phyloP scores from a whole-genome alignment of 257 asterid species.

The Verbascum thapsus region DNA sequence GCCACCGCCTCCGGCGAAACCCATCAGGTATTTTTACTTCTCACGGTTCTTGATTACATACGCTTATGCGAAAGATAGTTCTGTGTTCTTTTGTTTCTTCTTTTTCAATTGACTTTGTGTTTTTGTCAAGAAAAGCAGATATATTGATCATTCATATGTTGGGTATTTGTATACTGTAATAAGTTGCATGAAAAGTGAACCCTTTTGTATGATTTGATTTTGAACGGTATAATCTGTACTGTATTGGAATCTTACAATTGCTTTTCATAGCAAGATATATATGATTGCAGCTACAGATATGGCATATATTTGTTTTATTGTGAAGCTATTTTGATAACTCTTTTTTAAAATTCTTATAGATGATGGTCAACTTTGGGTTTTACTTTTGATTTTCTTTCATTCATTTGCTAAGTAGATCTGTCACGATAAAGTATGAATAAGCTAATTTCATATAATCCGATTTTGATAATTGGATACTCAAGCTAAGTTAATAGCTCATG shows the following conservation, averaged over 20 bases:
- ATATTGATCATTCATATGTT: not conserved
- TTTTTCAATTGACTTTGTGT: not conserved
- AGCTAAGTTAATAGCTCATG: not conserved
- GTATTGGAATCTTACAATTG: constrained; percentile 9
- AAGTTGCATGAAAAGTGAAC: too few relatives aligned
- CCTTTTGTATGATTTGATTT: not conserved
- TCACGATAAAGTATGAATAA: not conserved
- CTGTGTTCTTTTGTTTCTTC: too few relatives aligned
- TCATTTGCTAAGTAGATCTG: not conserved
- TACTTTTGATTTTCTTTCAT: not conserved
- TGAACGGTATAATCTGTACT: constrained; percentile 2
- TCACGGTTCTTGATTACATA: not conserved
- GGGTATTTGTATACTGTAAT: not conserved
- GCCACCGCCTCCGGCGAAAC: constrained; percentile 9
- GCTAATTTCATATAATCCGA: not conserved
- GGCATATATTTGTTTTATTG: too few relatives aligned
- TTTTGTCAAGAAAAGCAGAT: not conserved
- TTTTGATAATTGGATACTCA: constrained; percentile 8
- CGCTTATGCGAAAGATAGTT: not conserved
- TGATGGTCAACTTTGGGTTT: constrained; percentile 14
- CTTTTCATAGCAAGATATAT: too few relatives aligned
- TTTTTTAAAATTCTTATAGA: not conserved
- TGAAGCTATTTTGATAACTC: constrained; percentile 13
- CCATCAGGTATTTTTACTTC: not conserved
- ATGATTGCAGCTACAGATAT: constrained; percentile 17